Conservation (phyloP, 2,329 filamentous ascomycete genomes). For the Fusarium clavum region DNA sequence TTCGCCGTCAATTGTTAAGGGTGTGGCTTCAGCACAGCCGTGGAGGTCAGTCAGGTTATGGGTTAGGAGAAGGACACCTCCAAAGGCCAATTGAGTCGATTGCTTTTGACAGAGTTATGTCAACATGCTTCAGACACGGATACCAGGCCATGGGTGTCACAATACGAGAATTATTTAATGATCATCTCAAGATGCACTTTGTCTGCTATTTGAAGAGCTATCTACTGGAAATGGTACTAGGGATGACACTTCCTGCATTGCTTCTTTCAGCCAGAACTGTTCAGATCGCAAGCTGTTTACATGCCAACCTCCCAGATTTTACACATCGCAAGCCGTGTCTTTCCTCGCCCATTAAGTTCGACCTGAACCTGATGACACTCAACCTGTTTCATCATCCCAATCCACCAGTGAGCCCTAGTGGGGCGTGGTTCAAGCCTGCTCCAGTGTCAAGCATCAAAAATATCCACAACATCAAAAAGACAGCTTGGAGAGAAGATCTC, state of each 20-base stretch:
- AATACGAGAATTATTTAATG: not conserved
- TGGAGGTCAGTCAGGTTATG: conserved; percentile 48
- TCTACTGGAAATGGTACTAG: not conserved
- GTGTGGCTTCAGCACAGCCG: conserved; percentile 46
- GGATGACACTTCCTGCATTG: not conserved
- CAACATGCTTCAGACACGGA: not conserved
- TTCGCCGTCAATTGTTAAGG: conserved; percentile 40
- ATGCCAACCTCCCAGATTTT: not conserved
- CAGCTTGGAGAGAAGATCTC: conserved; percentile 14
- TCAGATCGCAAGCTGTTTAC: not conserved
- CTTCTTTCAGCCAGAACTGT: not conserved
- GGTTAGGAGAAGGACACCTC: conserved; percentile 47
- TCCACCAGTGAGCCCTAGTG: conserved; percentile 21
- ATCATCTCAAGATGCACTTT: not conserved
- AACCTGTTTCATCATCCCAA: conserved; percentile 17
- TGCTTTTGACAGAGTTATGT: not conserved
- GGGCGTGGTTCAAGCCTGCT: not conserved
- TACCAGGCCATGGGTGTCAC: not conserved
- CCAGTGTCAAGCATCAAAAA: conserved; percentile 6
- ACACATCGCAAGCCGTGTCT: not conserved
- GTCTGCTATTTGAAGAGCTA: not conserved
- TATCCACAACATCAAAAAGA: conserved; percentile 28
- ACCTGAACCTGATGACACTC: not conserved
- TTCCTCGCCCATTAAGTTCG: not conserved
- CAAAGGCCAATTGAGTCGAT: conserved; percentile 10